A percentile compares a stretch with the other conserved stretches of the same genome.
Evolutionary conservation across 345 rosid species (phyloP).

Genomic region (Sisymbrium altissimum): DNA sequence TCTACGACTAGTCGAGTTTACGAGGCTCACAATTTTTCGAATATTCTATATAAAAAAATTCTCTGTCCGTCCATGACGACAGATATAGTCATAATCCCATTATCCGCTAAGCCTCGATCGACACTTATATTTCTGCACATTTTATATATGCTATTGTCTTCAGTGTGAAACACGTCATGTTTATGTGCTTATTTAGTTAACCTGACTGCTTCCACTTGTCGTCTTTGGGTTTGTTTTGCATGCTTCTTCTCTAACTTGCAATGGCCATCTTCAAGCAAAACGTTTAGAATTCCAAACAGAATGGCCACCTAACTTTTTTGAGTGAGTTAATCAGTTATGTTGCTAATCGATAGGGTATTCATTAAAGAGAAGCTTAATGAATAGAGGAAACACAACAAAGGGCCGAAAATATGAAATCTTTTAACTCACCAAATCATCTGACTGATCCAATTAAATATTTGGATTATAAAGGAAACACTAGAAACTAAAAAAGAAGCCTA

Average conservation of each 20-base stretch:
- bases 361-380: no score
- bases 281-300: not conserved
- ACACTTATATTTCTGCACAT: not conserved
- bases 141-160: not conserved
- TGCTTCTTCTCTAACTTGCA: not conserved
- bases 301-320: not conserved
- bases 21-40: conserved; percentile 18
- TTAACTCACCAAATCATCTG: no score
- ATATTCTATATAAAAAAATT: not conserved
- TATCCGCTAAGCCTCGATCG: not conserved
- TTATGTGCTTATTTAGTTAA: not conserved
- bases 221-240: not conserved
- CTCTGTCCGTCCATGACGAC: not conserved
- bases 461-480: no score
- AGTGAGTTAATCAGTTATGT: not conserved
- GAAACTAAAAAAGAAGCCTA: no score
- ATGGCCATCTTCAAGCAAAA: not conserved
- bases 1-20: not conserved
- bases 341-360: not conserved
- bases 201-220: not conserved
- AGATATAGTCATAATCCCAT: not conserved
- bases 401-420: no score
- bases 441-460: no score
- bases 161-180: conserved; percentile 3
- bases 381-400: no score